These are phyloP conservation scores for Phytophthora pini DNA, from an alignment of 352 stramenopile species.

Conservation along the genomic window DNA sequence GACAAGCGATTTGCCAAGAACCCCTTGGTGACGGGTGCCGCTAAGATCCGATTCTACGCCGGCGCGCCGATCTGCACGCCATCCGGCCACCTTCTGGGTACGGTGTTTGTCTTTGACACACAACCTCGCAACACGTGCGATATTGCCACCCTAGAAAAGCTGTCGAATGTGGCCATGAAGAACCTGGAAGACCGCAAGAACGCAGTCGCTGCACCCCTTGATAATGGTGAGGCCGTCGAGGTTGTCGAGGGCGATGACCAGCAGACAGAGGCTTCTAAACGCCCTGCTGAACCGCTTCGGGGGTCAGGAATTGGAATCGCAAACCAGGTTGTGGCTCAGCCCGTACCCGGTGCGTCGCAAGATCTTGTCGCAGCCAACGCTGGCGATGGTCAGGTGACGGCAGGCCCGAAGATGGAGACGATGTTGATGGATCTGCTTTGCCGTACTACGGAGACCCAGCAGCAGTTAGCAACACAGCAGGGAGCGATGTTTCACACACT, in stretches of 20 bases:
- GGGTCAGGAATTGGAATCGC: slow-evolving; percentile 79
- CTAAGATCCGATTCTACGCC: slow-evolving; percentile 89
- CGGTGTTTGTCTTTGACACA: slow-evolving; percentile 90
- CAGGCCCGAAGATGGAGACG: slow-evolving; percentile 90
- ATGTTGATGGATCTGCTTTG: slow-evolving; percentile 92
- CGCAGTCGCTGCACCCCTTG: slow-evolving; percentile 69
- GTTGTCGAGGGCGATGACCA: slow-evolving; percentile 34
- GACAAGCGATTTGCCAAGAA: slow-evolving; percentile 91
- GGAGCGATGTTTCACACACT: slow-evolving; percentile 92
- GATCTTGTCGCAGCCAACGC: slow-evolving; percentile 83
- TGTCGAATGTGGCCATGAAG: slow-evolving; percentile 91
- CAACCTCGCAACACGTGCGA: slow-evolving; percentile 86
- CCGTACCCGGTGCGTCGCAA: slow-evolving; percentile 62
- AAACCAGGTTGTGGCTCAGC: slow-evolving; percentile 78
- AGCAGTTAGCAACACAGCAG: slow-evolving; percentile 91
- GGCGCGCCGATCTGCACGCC: slow-evolving; percentile 84
- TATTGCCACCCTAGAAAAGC: slow-evolving; percentile 86
- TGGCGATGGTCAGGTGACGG: slow-evolving; percentile 84
- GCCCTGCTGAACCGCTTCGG: slow-evolving; percentile 49
- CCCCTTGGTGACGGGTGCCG: slow-evolving; percentile 80
- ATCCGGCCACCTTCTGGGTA: slow-evolving; percentile 82
- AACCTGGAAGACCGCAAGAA: slow-evolving; percentile 92
- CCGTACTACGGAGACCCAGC: slow-evolving; percentile 89
- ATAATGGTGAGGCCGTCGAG: slow-evolving; percentile 53
- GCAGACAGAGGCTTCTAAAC: slow-evolving; percentile 35